Conservation (phyloP, 2,329 filamentous ascomycete genomes). For the Penicillium nordicum region DNA sequence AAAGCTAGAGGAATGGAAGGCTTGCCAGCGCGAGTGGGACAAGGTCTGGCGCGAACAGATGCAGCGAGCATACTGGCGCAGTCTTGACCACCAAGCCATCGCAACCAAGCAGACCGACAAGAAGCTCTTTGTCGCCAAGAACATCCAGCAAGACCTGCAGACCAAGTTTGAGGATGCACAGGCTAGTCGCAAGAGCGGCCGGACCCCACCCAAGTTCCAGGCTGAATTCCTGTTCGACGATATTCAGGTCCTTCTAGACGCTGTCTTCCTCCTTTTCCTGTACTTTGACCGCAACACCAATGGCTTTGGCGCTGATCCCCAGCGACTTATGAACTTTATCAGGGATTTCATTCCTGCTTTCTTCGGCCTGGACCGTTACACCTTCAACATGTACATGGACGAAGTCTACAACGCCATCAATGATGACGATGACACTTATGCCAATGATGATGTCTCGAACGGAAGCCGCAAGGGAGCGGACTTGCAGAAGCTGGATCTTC, state of each 20-base stretch:
- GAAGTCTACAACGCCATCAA: slow-evolving; percentile 68
- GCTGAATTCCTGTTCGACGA: slow-evolving; percentile 72
- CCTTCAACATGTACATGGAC: slow-evolving; percentile 63
- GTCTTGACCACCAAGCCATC: slow-evolving; percentile 93
- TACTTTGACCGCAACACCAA: slow-evolving; percentile 48
- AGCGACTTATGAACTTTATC: slow-evolving; percentile 70
- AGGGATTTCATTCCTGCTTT: slow-evolving; percentile 72
- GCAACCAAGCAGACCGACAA: slow-evolving; percentile 86
- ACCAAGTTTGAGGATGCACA: slow-evolving; percentile 89
- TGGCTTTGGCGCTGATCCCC: slow-evolving; percentile 61
- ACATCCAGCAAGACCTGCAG: slow-evolving; percentile 84
- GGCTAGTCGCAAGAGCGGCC: slow-evolving; percentile 61
- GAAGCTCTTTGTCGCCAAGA: slow-evolving; percentile 83
- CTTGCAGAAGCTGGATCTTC: slow-evolving; percentile 70
- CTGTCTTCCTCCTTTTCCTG: slow-evolving; percentile 47
- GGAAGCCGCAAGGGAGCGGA: slow-evolving; percentile 60
- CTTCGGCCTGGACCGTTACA: slow-evolving; percentile 70
- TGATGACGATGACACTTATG: slow-evolving; percentile 73
- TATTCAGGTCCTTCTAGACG: slow-evolving; percentile 60
- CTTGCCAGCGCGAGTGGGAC: slow-evolving; percentile 95
- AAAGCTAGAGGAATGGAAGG: slow-evolving; percentile 96
- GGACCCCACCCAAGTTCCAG: slow-evolving; percentile 65
- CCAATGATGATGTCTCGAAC: slow-evolving; percentile 71
- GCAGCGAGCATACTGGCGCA: slow-evolving; percentile 90
- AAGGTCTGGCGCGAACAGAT: slow-evolving; percentile 98